Base-by-base conservation (phyloP, 208 protist genomes). In the Wallacemonas collosoma region DNA sequence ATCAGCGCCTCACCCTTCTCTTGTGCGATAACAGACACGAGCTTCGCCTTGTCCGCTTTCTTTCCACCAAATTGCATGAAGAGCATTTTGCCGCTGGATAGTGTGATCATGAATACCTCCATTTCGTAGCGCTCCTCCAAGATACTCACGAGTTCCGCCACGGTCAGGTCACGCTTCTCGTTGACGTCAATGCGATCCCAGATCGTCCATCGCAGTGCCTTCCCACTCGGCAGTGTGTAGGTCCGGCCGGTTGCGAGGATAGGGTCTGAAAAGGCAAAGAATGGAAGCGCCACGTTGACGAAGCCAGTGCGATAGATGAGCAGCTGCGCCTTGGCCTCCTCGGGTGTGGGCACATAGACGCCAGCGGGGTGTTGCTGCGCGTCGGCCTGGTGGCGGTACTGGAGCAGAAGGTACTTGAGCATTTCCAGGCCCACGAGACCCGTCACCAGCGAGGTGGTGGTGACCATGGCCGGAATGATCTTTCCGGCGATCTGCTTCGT, bases 381-480 rank as follows among this genome's bases (percentile, higher is more conserved):
- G 40, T 36, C 35, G 12, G 43, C 61, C 39, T 55, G 51, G 54
- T 86, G 79, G 9, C 77, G 75, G 44, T 77, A 86, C 71, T 93
- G 84, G 2, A 89, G 57, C 35, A 91, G 75, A 8, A 97, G 60
- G 45, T 99, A 86, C 89, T 99, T 99, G 75, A 98, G 96, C 39
- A 99, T 67, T 82, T 99, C 99, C 12, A 99, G 74, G 68, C 83
- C 89, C 2, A 99, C 97, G 2, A 99, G 88, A 5, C 99, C 99
- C 45, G 97, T 97, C 12, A 99, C 98, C 15, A 99, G 67, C 7
- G 99, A 97, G 7, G 99, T 99, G 12, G 99, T 99, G 15, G 99
- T 99, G 56, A 99, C 98, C 87, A 99, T 99, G 8, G 99, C 99
- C 26, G 99, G 99, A 73, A 99, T 99, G 83, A 99, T 99, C 74